Conservation (phyloP, 1,284 basidiomycete genomes). For the Vanrija pseudolonga region DNA sequence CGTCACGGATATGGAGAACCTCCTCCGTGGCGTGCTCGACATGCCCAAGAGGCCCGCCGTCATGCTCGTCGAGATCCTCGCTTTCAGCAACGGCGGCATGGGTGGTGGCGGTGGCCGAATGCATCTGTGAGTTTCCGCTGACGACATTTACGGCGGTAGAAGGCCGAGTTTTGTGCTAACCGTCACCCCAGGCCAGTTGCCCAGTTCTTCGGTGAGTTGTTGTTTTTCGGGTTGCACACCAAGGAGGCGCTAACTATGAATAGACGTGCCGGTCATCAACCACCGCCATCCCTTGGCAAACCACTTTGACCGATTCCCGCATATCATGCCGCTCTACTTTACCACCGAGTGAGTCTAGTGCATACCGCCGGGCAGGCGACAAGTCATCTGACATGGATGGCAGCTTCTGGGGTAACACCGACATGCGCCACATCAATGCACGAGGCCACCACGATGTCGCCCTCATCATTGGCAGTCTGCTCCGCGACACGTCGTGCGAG, state of each 20-base stretch:
- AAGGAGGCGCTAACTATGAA: background rate
- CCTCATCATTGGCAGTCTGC: conserved; percentile 35
- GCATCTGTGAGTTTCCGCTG: conserved; percentile 31
- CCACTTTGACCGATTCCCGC: conserved; percentile 46
- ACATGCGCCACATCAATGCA: conserved; percentile 43
- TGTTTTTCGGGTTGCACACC: background rate
- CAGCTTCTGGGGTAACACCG: conserved; percentile 44
- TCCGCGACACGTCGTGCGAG: conserved; percentile 40
- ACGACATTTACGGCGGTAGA: background rate
- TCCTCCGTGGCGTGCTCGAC: conserved; percentile 42
- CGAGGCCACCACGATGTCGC: conserved; percentile 44
- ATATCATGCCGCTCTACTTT: conserved; percentile 44
- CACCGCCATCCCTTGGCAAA: conserved; percentile 41
- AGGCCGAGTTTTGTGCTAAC: background rate
- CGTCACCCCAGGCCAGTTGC: conserved; percentile 33
- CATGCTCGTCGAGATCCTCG: conserved; percentile 41
- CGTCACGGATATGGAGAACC: conserved; percentile 48
- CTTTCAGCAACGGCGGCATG: conserved; percentile 44
- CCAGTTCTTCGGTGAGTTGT: conserved; percentile 41
- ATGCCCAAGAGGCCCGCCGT: conserved; percentile 40
- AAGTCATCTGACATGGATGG: conserved; percentile 1
- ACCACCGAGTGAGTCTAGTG: conserved; percentile 32
- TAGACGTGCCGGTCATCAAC: conserved; percentile 45
- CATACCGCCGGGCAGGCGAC: no score
- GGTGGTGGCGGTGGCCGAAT: conserved; percentile 46